Evolutionary conservation across 2,329 filamentous ascomycete genomes (phyloP).

Genomic region (Chalaropsis ovoidea): DNA sequence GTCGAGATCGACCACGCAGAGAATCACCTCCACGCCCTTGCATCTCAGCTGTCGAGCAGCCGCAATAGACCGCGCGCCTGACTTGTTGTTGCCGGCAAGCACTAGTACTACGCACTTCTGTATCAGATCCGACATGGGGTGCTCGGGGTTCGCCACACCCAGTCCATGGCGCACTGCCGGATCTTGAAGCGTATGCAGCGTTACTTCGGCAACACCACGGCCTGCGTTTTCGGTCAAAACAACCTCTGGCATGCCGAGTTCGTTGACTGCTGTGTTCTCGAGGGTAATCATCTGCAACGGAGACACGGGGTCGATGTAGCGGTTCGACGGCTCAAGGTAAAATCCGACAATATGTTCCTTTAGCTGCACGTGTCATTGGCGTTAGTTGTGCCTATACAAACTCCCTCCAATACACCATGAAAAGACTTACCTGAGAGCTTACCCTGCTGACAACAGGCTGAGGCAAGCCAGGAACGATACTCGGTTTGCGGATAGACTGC

Average conservation of each 20-base stretch:
- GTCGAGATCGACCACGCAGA: conserved; percentile 78
- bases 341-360: conserved; percentile 37
- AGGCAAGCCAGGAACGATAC: conserved; percentile 33
- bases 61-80: conserved; percentile 71
- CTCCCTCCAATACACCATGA: no score
- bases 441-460: conserved; percentile 37
- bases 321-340: conserved; percentile 46
- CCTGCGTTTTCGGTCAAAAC: conserved; percentile 89
- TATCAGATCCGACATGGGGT: conserved; percentile 29
- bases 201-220: conserved; percentile 76
- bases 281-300: conserved; percentile 83
- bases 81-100: conserved; percentile 91
- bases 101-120: conserved; percentile 50
- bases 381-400: background rate
- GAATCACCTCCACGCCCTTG: conserved; percentile 66
- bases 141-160: conserved; percentile 34
- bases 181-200: conserved; percentile 57
- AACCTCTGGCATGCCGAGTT: conserved; percentile 77
- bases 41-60: conserved; percentile 80
- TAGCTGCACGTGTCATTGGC: conserved; percentile 7
- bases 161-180: conserved; percentile 49
- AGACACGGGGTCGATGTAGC: conserved; percentile 52
- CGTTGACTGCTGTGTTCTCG: conserved; percentile 80
- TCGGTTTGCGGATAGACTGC: conserved; percentile 40
- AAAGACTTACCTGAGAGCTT: conserved; percentile 21